Conservation (phyloP, 2,329 filamentous ascomycete genomes). For the Tetracladium maxilliforme region DNA sequence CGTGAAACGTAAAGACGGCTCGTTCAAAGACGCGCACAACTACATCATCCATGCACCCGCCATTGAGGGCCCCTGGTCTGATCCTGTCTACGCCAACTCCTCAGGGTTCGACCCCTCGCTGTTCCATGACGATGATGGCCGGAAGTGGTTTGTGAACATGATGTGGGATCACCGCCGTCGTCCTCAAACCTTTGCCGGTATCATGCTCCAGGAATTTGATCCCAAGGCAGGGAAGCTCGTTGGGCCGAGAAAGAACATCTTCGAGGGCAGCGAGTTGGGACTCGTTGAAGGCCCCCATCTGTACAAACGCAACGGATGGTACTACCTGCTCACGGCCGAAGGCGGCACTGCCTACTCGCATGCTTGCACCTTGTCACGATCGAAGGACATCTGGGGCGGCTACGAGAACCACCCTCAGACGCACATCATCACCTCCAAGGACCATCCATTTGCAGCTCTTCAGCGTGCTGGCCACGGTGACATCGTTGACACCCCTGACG, state of each 20-base stretch:
- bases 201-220: constrained; percentile 43
- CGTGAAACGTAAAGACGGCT: constrained; percentile 52
- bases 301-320: constrained; percentile 41
- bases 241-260: constrained; percentile 39
- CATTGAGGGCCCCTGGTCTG: constrained; percentile 46
- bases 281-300: constrained; percentile 43
- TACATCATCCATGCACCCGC: constrained; percentile 40
- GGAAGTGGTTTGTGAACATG: constrained; percentile 44
- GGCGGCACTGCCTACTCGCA: constrained; percentile 47
- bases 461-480: constrained; percentile 39
- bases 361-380: constrained; percentile 41
- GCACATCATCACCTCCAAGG: constrained; percentile 38
- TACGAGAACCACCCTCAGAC: constrained; percentile 45
- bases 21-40: constrained; percentile 49
- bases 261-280: constrained; percentile 35
- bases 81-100: constrained; percentile 42
- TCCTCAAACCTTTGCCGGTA: constrained; percentile 35
- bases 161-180: constrained; percentile 36
- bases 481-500: constrained; percentile 36
- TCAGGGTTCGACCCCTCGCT: constrained; percentile 48
- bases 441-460: constrained; percentile 28
- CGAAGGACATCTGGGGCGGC: constrained; percentile 38
- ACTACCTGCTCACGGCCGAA: constrained; percentile 44
- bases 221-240: constrained; percentile 30
- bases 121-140: constrained; percentile 40